These are phyloP conservation scores for Volvox africanus DNA, from an alignment of 139 green algal species.

Conservation along the genomic window DNA sequence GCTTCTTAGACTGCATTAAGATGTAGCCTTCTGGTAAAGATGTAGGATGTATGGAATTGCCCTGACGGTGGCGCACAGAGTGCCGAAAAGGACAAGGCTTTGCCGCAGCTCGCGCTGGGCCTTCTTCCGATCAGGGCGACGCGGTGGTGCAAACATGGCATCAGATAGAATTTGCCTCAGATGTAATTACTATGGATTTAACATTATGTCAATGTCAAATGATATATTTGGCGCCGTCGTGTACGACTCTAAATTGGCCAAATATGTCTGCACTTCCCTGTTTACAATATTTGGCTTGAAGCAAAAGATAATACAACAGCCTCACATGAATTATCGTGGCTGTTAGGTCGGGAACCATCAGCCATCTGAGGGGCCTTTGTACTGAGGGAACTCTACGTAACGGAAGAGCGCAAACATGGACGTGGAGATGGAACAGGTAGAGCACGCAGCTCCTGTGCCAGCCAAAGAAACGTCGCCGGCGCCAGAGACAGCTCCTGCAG, in stretches of 20 bases:
- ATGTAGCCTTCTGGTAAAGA: constrained; percentile 50
- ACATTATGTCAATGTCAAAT: neutral
- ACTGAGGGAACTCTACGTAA: no score
- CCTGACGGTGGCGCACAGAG: constrained; percentile 62
- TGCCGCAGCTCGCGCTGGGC: constrained; percentile 69
- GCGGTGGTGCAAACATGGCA: constrained; percentile 64
- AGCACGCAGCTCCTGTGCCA: neutral
- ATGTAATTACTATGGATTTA: no score
- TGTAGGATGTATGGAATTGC: constrained; percentile 76
- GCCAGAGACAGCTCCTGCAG: constrained; percentile 5
- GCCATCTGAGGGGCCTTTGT: no score
- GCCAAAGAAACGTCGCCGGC: neutral
- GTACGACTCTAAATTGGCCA: neutral
- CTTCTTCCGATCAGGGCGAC: constrained; percentile 69
- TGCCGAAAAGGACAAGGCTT: constrained; percentile 69
- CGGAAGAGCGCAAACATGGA: neutral
- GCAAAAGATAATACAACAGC: no score
- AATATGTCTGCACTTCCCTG: no score
- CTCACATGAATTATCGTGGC: no score
- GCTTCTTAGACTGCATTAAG: neutral
- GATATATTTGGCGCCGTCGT: neutral
- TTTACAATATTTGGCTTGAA: no score
- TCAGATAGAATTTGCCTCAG: no score
- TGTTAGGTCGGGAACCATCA: no score
- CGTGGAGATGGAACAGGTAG: constrained; percentile 25